phyloP scores from a whole-genome alignment of 139 green algal genomes.

The Dunaliella sp. region DNA sequence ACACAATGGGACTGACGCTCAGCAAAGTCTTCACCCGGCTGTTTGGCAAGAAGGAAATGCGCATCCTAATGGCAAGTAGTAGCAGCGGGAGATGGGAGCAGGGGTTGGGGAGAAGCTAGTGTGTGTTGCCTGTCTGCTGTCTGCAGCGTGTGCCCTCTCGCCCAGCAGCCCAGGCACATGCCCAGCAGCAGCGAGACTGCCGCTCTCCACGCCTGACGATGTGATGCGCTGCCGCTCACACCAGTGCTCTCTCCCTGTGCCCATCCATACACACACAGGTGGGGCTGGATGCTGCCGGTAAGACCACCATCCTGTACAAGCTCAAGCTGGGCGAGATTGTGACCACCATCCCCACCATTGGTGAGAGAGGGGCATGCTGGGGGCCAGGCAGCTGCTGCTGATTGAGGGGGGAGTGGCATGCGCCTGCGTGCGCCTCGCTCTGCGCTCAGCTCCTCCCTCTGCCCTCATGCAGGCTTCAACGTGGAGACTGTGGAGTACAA shows the following conservation, averaged over 20 bases:
- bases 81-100: not conserved
- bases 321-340: slow-evolving; percentile 99
- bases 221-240: too few relatives aligned
- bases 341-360: slow-evolving; percentile 98
- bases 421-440: not conserved
- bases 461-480: slow-evolving; percentile 84
- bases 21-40: slow-evolving; percentile 88
- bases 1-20: slow-evolving; percentile 91
- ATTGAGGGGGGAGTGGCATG: not conserved
- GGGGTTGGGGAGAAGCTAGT: too few relatives aligned
- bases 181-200: too few relatives aligned
- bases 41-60: slow-evolving; percentile 97
- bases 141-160: not conserved
- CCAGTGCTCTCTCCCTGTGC: too few relatives aligned
- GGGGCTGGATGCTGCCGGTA: slow-evolving; percentile 95
- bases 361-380: too few relatives aligned
- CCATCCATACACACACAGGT: too few relatives aligned
- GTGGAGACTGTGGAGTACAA: slow-evolving; percentile 98
- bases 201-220: too few relatives aligned
- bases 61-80: slow-evolving; percentile 92
- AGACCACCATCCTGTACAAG: slow-evolving; percentile 99
- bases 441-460: not conserved
- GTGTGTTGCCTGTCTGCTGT: not conserved
- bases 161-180: too few relatives aligned
- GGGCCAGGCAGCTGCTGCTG: too few relatives aligned